Conservation (phyloP, 768 basidiomycete genomes). For the Clavaria fumosa region DNA sequence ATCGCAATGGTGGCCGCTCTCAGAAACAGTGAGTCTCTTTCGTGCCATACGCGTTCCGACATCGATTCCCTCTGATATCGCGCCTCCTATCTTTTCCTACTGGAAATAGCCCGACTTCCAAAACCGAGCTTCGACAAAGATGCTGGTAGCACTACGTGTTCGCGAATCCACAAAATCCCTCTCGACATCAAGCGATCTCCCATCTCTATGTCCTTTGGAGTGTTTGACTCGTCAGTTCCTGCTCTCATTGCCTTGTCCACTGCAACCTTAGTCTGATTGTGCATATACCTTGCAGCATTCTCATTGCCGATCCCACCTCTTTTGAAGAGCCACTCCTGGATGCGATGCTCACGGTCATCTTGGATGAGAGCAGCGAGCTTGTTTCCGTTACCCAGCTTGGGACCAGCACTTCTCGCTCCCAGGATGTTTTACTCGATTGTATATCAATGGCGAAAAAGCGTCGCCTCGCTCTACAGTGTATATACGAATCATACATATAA, state of each 20-base stretch:
- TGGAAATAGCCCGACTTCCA: constrained; percentile 51
- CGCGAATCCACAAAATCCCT: constrained; percentile 29
- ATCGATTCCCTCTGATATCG: not conserved
- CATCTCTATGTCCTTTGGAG: constrained; percentile 50
- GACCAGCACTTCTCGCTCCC: constrained; percentile 16
- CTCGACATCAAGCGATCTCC: constrained; percentile 34
- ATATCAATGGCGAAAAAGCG: constrained; percentile 15
- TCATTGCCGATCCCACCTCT: constrained; percentile 73
- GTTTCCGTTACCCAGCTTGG: constrained; percentile 43
- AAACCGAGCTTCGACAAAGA: constrained; percentile 59
- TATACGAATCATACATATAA: constrained; percentile 4
- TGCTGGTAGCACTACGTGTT: constrained; percentile 44
- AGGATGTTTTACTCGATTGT: constrained; percentile 16
- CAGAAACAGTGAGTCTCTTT: constrained; percentile 54
- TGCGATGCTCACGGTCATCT: constrained; percentile 46
- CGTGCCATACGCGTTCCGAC: not conserved
- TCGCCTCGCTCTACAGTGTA: constrained; percentile 9
- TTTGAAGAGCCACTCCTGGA: constrained; percentile 85
- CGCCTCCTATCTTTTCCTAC: not conserved
- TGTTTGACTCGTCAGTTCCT: constrained; percentile 55
- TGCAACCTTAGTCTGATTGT: too few relatives aligned
- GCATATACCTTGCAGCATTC: too few relatives aligned
- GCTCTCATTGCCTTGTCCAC: constrained; percentile 3
- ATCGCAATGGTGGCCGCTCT: constrained; percentile 81
- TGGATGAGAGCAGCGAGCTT: constrained; percentile 35